Evolutionary conservation across 192 early-diverging fungal species (phyloP).

Genomic region (Coemansia sp.): DNA sequence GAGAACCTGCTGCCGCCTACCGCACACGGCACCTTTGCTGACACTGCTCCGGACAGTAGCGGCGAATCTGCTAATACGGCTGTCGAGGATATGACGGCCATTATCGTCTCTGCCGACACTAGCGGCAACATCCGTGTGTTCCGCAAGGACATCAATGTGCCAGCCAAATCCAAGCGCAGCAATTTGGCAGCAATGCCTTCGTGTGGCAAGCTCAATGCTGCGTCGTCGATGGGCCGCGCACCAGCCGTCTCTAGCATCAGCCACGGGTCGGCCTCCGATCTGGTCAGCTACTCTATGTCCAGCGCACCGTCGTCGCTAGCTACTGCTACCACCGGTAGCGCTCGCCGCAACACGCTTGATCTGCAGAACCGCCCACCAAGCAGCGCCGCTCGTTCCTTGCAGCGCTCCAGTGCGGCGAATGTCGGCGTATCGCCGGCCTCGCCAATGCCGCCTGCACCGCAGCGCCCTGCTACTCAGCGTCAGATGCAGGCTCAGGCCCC

Average conservation of each 20-base stretch:
- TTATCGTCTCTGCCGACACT: slow-evolving; percentile 65
- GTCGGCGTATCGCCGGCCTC: not conserved
- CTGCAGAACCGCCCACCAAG: not conserved
- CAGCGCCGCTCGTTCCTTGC: not conserved
- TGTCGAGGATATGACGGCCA: slow-evolving; percentile 50
- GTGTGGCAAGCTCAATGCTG: not conserved
- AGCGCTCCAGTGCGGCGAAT: slow-evolving; percentile 5
- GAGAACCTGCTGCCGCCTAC: slow-evolving; percentile 21
- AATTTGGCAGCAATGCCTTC: not conserved
- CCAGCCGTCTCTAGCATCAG: not conserved
- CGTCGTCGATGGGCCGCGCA: slow-evolving; percentile 13
- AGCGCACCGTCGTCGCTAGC: not conserved
- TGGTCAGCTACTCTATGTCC: slow-evolving; percentile 10
- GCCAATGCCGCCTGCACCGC: not conserved
- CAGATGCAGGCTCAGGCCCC: not conserved
- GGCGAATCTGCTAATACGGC: not conserved
- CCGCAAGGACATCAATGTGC: slow-evolving; percentile 58
- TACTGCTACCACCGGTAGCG: not conserved
- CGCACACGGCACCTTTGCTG: slow-evolving; percentile 25
- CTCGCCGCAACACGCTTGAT: slow-evolving; percentile 1
- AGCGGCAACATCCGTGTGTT: slow-evolving; percentile 65
- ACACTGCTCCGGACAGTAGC: not conserved
- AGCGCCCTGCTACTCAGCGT: not conserved
- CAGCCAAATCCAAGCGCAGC: not conserved
- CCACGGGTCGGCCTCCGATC: not conserved